Conservation (phyloP, 345 rosid genomes). For the Cardamine resedifolia region DNA sequence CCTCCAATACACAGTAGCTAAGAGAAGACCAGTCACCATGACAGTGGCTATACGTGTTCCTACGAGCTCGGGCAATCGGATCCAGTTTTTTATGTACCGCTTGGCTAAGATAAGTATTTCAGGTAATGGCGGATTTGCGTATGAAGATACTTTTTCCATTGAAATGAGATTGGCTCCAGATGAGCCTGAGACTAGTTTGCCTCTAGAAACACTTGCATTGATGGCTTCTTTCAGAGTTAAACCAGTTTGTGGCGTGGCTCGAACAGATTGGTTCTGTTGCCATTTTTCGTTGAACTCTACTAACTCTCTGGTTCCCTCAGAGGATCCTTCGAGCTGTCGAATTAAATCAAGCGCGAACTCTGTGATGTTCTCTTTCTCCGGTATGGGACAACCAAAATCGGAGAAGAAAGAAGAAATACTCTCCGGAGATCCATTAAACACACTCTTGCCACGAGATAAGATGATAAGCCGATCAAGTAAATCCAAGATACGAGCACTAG, state of each 20-base stretch:
- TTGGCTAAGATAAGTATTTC: conserved; percentile 31
- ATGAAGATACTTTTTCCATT: conserved; percentile 35
- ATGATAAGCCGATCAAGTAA: conserved; percentile 57
- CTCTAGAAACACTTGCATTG: conserved; percentile 33
- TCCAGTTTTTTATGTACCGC: conserved; percentile 42
- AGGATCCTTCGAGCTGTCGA: conserved; percentile 47
- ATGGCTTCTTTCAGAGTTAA: conserved; percentile 37
- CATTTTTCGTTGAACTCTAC: conserved; percentile 66
- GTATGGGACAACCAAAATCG: conserved; percentile 66
- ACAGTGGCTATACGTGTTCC: conserved; percentile 25
- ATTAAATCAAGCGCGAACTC: conserved; percentile 82
- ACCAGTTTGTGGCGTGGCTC: conserved; percentile 8
- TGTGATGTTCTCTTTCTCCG: conserved; percentile 68
- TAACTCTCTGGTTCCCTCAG: conserved; percentile 50
- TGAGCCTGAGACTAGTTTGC: conserved; percentile 44
- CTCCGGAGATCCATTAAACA: conserved; percentile 61
- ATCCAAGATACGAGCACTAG: conserved; percentile 63
- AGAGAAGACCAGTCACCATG: conserved; percentile 48
- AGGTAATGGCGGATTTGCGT: conserved; percentile 26
- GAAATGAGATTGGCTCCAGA: conserved; percentile 8
- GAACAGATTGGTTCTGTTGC: conserved; percentile 36
- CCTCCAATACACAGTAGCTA: conserved; percentile 70
- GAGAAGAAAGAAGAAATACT: conserved; percentile 51
- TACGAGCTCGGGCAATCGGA: conserved; percentile 34
- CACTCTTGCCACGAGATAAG: conserved; percentile 55